Conservation (phyloP, 225 moss, liverwort and hornwort genomes). For the Neckera pumila region DNA sequence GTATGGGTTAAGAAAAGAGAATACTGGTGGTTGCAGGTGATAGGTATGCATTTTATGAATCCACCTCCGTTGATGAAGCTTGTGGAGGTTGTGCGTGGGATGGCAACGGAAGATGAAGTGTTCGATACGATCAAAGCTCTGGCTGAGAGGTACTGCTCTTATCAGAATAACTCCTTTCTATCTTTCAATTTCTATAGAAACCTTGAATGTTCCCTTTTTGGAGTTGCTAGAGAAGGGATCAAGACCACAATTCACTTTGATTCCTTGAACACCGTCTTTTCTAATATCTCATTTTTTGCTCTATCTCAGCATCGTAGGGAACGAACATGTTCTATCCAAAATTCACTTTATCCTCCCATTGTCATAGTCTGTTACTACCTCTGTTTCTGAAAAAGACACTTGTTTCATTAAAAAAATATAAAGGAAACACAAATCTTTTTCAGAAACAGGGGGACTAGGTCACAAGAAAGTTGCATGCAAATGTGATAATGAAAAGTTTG, state of each 20-base stretch:
- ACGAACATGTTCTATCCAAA: not conserved
- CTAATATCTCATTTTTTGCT: not conserved
- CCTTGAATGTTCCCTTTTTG: not conserved
- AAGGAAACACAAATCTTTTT: no score
- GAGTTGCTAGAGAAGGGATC: not conserved
- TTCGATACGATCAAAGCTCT: slow-evolving; percentile 49
- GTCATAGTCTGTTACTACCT: not conserved
- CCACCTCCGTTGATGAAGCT: slow-evolving; percentile 92
- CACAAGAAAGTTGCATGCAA: not conserved
- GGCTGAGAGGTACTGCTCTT: slow-evolving; percentile 46
- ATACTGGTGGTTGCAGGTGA: slow-evolving; percentile 36
- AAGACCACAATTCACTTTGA: not conserved
- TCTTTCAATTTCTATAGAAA: not conserved
- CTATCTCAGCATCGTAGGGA: not conserved
- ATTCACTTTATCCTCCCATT: not conserved
- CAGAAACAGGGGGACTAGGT: no score
- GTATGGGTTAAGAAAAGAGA: not conserved
- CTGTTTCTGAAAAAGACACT: no score
- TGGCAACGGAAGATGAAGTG: slow-evolving; percentile 61
- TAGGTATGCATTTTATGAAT: slow-evolving; percentile 99
- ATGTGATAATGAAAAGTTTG: not conserved
- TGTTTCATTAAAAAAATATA: no score
- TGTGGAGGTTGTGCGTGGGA: slow-evolving; percentile 82
- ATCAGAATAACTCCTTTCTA: not conserved
- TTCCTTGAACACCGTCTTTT: not conserved